Conservation (phyloP, 768 basidiomycete species). For the Pisolithus tinctorius region DNA sequence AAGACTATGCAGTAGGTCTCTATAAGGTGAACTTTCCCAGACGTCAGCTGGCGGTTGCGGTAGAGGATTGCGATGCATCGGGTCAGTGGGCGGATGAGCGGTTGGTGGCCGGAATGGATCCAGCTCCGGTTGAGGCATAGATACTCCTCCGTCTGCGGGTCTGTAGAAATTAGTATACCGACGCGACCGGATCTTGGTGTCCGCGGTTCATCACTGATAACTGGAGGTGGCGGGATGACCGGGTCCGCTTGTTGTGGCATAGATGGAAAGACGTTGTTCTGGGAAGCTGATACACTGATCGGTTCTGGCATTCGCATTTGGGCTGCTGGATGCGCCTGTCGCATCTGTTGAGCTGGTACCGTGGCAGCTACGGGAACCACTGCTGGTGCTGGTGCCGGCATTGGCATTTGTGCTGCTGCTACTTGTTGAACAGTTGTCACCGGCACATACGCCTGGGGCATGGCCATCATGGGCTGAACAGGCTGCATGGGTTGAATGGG, state of each 20-base stretch:
- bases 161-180: conserved; percentile 26
- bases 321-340: conserved; percentile 13
- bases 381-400: conserved; percentile 7
- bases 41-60: conserved; percentile 57
- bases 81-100: conserved; percentile 4
- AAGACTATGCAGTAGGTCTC: conserved; percentile 41
- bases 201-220: conserved; percentile 6
- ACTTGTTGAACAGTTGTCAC: conserved; percentile 16
- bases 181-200: conserved; percentile 7
- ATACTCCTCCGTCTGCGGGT: conserved; percentile 6
- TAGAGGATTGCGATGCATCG: conserved; percentile 44
- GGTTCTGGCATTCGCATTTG: conserved; percentile 18
- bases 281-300: neutral
- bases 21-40: conserved; percentile 53
- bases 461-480: conserved; percentile 5
- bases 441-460: conserved; percentile 23
- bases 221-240: conserved; percentile 18
- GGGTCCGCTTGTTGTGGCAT: conserved; percentile 3
- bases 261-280: conserved; percentile 11
- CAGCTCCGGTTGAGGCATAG: neutral
- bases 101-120: conserved; percentile 4
- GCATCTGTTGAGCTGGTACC: neutral
- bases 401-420: neutral
- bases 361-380: conserved; percentile 1
- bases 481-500: neutral